Percentiles rank a stretch among this genome's conserved stretches.
These are phyloP conservation scores for Akanthomyces lecanii DNA, from an alignment of 2,329 filamentous ascomycete species.

Conservation along the genomic window DNA sequence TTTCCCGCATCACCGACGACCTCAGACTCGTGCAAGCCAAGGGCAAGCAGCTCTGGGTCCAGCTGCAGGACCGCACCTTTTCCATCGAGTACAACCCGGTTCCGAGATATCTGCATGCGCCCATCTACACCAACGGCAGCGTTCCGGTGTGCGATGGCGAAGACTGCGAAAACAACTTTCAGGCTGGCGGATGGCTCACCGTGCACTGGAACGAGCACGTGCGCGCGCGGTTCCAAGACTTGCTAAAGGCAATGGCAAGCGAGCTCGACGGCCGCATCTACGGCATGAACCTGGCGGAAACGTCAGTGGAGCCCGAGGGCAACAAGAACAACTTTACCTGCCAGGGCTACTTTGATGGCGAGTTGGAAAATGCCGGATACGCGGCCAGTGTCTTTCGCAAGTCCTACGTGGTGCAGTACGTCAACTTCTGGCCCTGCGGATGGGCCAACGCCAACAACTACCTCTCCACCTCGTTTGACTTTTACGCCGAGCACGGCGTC, in stretches of 20 bases:
- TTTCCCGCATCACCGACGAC: slow-evolving; percentile 10
- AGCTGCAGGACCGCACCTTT: slow-evolving; percentile 23
- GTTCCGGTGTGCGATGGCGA: slow-evolving; percentile 19
- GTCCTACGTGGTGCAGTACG: slow-evolving; percentile 22
- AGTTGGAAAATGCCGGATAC: slow-evolving; percentile 18
- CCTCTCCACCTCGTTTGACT: slow-evolving; percentile 18
- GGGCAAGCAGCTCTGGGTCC: slow-evolving; percentile 23
- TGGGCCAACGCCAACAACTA: slow-evolving; percentile 18
- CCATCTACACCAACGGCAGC: slow-evolving; percentile 22
- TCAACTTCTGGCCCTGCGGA: slow-evolving; percentile 23
- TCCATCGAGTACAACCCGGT: slow-evolving; percentile 17
- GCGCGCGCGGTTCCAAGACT: slow-evolving; percentile 19
- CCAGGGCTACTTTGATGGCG: slow-evolving; percentile 15
- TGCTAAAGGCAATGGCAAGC: slow-evolving; percentile 17
- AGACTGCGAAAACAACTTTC: slow-evolving; percentile 15
- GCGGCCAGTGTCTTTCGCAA: slow-evolving; percentile 19
- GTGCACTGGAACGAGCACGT: slow-evolving; percentile 14
- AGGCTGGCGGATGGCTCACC: background rate
- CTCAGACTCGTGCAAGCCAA: slow-evolving; percentile 30
- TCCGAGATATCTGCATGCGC: slow-evolving; percentile 19
- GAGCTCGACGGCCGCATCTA: slow-evolving; percentile 21
- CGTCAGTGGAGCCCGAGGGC: slow-evolving; percentile 15
- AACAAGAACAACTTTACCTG: slow-evolving; percentile 16
- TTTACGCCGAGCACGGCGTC: slow-evolving; percentile 17
- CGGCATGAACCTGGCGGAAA: slow-evolving; percentile 22